Percentiles rank a stretch among this genome's conserved stretches.
Evolutionary conservation across 108 stramenopile species (phyloP).

Genomic region (Cyclotella atomus): DNA sequence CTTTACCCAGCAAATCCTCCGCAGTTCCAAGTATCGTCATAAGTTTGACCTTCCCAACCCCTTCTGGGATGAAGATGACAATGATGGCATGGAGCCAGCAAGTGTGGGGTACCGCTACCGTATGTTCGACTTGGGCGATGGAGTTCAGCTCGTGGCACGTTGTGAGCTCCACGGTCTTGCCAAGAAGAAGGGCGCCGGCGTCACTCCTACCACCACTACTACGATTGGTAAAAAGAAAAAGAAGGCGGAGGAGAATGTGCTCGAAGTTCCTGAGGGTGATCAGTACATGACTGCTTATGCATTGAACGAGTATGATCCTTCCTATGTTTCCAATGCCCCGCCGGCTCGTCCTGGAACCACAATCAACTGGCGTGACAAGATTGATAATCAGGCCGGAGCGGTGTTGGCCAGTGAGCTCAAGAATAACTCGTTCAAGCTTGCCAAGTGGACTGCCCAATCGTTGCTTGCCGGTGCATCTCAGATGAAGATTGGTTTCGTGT

Average conservation of each 20-base stretch:
- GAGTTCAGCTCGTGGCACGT: constrained; percentile 72
- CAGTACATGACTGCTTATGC: constrained; percentile 97
- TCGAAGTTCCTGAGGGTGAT: constrained; percentile 43
- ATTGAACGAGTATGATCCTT: constrained; percentile 93
- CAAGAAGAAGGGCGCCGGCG: constrained; percentile 47
- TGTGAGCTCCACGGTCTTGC: constrained; percentile 86
- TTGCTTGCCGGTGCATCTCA: constrained; percentile 94
- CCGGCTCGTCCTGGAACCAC: constrained; percentile 29
- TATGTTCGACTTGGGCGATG: constrained; percentile 87
- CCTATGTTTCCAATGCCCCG: constrained; percentile 42
- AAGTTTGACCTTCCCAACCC: constrained; percentile 59
- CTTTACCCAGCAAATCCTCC: constrained; percentile 96
- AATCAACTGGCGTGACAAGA: constrained; percentile 87
- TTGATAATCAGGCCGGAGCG: constrained; percentile 94
- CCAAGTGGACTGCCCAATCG: constrained; percentile 97
- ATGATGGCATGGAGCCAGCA: constrained; percentile 94
- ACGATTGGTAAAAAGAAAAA: constrained; percentile 41
- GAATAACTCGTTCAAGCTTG: constrained; percentile 98
- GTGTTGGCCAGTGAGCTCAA: constrained; percentile 97
- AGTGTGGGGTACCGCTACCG: constrained; percentile 97
- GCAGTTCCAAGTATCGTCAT: constrained; percentile 62
- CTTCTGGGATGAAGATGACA: constrained; percentile 97
- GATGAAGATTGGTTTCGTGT: constrained; percentile 98
- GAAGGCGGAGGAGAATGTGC: constrained; percentile 18
- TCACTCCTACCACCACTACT: constrained; percentile 23